These are phyloP conservation scores for Rubia balearica DNA, from an alignment of 305 asterid species.

Conservation along the genomic window DNA sequence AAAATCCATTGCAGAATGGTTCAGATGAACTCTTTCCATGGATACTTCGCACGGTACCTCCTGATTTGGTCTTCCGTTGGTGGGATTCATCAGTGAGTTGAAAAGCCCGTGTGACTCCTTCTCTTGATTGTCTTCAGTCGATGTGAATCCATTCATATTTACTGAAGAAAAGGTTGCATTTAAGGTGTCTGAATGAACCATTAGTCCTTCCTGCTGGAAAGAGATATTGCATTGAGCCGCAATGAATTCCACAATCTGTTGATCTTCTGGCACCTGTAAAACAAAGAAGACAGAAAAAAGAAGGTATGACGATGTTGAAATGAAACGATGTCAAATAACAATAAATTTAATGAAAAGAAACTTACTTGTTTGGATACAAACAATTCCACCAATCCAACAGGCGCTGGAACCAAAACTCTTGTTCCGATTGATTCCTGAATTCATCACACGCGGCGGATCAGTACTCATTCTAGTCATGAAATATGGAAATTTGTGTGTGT, in stretches of 20 bases:
- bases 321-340: neutral
- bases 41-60: constrained; percentile 44
- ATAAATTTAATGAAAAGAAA: constrained; percentile 4
- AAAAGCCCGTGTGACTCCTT: constrained; percentile 15
- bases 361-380: constrained; percentile 55
- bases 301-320: neutral
- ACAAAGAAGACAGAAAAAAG: neutral
- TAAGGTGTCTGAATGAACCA: constrained; percentile 28
- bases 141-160: constrained; percentile 21
- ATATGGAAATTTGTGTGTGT: neutral
- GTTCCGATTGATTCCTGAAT: constrained; percentile 61
- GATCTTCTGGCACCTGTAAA: constrained; percentile 61
- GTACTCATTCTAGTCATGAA: neutral
- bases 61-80: constrained; percentile 20
- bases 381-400: constrained; percentile 60
- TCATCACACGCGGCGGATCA: constrained; percentile 4
- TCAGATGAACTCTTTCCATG: constrained; percentile 33
- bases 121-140: constrained; percentile 19
- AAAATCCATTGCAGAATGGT: constrained; percentile 30
- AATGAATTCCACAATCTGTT: constrained; percentile 45
- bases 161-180: constrained; percentile 27
- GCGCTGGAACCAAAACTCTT: constrained; percentile 52
- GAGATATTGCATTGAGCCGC: constrained; percentile 43
- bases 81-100: neutral
- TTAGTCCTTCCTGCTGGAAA: constrained; percentile 39